Percentiles rank a stretch among this genome's conserved stretches.
These are phyloP conservation scores for Kodamaea alishanica DNA, from an alignment of 1,139 yeast genomes.

Conservation along the genomic window DNA sequence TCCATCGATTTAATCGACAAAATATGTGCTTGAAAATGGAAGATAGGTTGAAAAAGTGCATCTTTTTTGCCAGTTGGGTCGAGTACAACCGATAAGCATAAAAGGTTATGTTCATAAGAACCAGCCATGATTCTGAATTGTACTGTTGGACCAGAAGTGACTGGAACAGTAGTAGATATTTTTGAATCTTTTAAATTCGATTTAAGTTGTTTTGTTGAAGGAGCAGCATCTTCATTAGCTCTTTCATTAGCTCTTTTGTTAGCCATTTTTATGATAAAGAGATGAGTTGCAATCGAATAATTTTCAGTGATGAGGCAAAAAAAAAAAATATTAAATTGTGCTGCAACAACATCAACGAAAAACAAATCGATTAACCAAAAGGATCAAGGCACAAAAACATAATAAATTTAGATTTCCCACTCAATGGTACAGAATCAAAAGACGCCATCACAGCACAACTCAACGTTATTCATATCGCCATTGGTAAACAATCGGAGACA, in stretches of 20 bases:
- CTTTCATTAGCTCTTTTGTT: not conserved
- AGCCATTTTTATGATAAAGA: not conserved
- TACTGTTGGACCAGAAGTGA: slow-evolving; percentile 8
- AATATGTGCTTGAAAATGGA: slow-evolving; percentile 94
- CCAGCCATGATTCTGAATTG: slow-evolving; percentile 84
- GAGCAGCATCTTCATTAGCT: not conserved
- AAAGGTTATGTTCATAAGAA: slow-evolving; percentile 88
- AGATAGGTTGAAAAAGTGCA: slow-evolving; percentile 84
- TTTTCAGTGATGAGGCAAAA: not conserved
- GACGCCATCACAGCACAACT: slow-evolving; percentile 51
- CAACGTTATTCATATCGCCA: slow-evolving; percentile 63
- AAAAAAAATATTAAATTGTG: not conserved
- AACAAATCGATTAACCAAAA: not conserved
- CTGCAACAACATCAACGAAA: not conserved
- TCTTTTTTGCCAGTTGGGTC: slow-evolving; percentile 24
- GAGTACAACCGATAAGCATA: slow-evolving; percentile 74
- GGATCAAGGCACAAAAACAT: not conserved
- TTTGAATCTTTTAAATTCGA: slow-evolving; percentile 9
- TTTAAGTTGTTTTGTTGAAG: slow-evolving; percentile 7
- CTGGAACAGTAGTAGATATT: slow-evolving; percentile 4
- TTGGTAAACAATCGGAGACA: slow-evolving; percentile 45
- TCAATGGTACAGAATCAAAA: slow-evolving; percentile 33
- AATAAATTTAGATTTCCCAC: not conserved
- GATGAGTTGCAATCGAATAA: not conserved
- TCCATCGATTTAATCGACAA: slow-evolving; percentile 84